phyloP scores from a whole-genome alignment of 306 rosid genomes.

The Quercus variabilis region DNA sequence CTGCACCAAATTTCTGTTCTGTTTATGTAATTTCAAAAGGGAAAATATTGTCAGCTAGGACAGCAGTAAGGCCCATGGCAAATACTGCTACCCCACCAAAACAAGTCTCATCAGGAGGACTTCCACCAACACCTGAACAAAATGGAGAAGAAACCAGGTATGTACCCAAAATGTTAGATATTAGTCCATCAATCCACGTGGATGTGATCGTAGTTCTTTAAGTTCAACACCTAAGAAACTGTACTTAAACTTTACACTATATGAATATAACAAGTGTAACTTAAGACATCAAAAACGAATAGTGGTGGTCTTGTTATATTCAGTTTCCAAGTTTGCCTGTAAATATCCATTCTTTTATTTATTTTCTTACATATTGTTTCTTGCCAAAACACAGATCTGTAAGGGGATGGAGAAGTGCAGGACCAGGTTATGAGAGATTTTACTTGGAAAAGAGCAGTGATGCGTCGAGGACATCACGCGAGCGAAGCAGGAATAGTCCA shows the following conservation, averaged over 20 bases:
- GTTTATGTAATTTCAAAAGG: slow-evolving; percentile 82
- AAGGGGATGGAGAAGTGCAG: slow-evolving; percentile 33
- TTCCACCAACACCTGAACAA: slow-evolving; percentile 24
- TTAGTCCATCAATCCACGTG: too few species aligned
- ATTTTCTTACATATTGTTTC: neutral
- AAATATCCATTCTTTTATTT: neutral
- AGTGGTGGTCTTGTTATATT: too few species aligned
- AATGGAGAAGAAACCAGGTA: slow-evolving; percentile 45
- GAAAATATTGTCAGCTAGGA: slow-evolving; percentile 59
- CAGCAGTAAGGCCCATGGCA: slow-evolving; percentile 56
- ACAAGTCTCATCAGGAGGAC: slow-evolving; percentile 23
- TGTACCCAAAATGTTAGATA: slow-evolving; percentile 17
- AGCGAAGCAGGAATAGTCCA: slow-evolving; percentile 49
- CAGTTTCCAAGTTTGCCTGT: neutral
- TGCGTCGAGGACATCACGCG: slow-evolving; percentile 21
- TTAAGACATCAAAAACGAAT: too few species aligned
- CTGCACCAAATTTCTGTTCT: slow-evolving; percentile 71
- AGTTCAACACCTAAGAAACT: too few species aligned
- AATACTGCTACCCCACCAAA: slow-evolving; percentile 45
- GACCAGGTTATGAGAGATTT: slow-evolving; percentile 25
- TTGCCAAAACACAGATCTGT: slow-evolving; percentile 29
- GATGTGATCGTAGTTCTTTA: too few species aligned
- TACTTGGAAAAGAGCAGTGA: neutral
- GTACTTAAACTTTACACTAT: neutral
- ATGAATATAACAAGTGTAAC: neutral